Evolutionary conservation across 345 rosid species (phyloP), one percentile per base, ranked within the genome.

Genomic region (Melaleuca quinquenervia): DNA sequence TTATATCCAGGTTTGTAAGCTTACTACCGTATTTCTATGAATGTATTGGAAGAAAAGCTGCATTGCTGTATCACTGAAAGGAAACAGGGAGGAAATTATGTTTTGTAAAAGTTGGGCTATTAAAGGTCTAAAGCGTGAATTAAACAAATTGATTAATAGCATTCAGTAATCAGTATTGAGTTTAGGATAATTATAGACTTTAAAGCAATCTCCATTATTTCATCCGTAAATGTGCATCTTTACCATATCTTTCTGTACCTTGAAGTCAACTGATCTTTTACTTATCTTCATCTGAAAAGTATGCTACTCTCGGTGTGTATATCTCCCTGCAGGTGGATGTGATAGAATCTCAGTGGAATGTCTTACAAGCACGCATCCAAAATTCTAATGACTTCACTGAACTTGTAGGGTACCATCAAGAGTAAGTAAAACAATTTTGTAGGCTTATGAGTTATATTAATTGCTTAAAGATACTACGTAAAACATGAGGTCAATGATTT

Each of bases 341-440:
- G 89, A 94, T 97, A 89, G 99, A 97, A 94, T 96, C 99, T 88
- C 99, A 97, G 85, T 97, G 99, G 99, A 96, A 97, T 87, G 94
- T 96, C 89, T 88, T 96, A 90, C 98, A 94, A 94, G 91, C 94
- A 85, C 98, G 90, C 78, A 93, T 96, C 88, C 95, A 94, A 86
- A 96, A 93, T 88, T 97, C 98, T 89, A 94, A 89, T 60, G 99
- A 97, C 92, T 97, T 97, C 88, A 96, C 96, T 41, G 98, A 96
- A 90, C 96, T 97, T 27, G 99, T 95, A 82, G 96, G 94, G 91
- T 96, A 95, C 91, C 99, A 97, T 91, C 99, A 97, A 90, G 98
- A 96, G 99, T 97, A 90, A 90, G 96, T 85, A 78, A 55, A 36
- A 83, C 75, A 64, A 62, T 50, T 87, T 80, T 83, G 56, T 18